Base-by-base conservation (phyloP, 1,139 yeast genomes). In the Saccharomycopsis phalli region DNA sequence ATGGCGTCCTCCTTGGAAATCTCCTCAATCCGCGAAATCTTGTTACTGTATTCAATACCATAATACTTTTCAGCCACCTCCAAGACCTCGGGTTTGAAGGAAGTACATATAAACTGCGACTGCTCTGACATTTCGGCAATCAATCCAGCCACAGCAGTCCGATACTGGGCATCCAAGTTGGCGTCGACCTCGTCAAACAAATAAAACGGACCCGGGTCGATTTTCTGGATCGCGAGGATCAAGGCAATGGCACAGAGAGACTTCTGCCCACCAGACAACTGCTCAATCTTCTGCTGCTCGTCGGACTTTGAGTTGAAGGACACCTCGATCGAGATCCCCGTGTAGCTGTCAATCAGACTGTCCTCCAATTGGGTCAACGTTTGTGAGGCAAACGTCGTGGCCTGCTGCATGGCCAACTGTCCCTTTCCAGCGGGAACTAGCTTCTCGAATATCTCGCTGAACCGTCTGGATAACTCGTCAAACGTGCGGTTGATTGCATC, bases 151-250 rank as follows among this genome's bases (percentile, higher is more conserved):
- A 91, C 95, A 0, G 95, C 78, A 0, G 84, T 74, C 52, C 98
- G 73, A 57, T 88, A 88, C 55, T 86, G 95, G 2, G 94, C 76
- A 61, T 91, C 99, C 47, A 91, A 68, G 51, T 91, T 91, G 6
- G 97, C 96, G 62, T 91, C 98, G 46, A 91, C 81, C 64, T 91
- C 98, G 59, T 91, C 98, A 60, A 91, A 87, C 41, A 91, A 63
- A 56, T 91, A 91, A 58, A 91, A 91, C 37, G 98, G 97, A 2
- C 97, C 97, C 7, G 97, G 97, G 52, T 91, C 97, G 51, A 94
- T 84, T 56, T 73, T 76, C 62, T 91, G 98, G 48, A 91, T 86
- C 3, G 98, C 97, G 47, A 91, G 69, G 49, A 91, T 88, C 39
- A 91, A 69, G 0, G 97, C 88, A 51, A 91, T 76, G 2, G 98